Evolutionary conservation across 1,284 basidiomycete genomes (phyloP).

Genomic region (Coriolopsis trogii): DNA sequence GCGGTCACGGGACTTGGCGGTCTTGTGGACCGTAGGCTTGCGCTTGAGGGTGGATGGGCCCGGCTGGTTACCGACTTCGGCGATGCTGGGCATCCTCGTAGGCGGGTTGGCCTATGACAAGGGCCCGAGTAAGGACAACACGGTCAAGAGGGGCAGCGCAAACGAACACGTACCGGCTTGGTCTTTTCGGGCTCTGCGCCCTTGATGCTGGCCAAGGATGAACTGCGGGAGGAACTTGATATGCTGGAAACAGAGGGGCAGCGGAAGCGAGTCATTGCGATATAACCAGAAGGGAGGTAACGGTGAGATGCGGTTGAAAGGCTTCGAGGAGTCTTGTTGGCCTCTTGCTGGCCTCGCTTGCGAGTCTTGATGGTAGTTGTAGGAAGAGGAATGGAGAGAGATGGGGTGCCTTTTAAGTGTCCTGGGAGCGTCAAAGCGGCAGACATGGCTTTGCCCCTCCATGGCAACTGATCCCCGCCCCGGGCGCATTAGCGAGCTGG

Average conservation of each 20-base stretch:
- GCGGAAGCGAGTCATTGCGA: conserved; percentile 22
- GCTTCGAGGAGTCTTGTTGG: conserved; percentile 5
- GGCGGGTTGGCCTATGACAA: background rate
- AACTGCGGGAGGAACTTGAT: conserved; percentile 4
- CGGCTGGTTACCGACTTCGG: background rate
- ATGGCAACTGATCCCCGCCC: conserved; percentile 4
- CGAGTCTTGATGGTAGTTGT: conserved; percentile 9
- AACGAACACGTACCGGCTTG: background rate
- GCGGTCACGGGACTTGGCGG: conserved; percentile 20
- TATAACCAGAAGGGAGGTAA: background rate
- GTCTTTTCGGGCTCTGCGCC: background rate
- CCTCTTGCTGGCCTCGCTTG: conserved; percentile 11
- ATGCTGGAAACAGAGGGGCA: conserved; percentile 16
- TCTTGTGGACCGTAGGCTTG: background rate
- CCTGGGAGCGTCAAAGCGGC: conserved; percentile 4
- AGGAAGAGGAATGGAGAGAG: background rate
- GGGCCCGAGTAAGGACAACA: background rate
- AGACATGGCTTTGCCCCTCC: conserved; percentile 9
- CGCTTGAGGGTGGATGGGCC: background rate
- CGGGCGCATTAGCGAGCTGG: background rate
- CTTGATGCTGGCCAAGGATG: conserved; percentile 6
- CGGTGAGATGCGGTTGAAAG: background rate
- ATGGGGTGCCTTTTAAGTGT: conserved; percentile 3
- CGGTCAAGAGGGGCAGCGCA: background rate
- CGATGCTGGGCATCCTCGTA: background rate